phyloP scores from a whole-genome alignment of 2,329 filamentous ascomycete species.

The Claviceps sp. region DNA sequence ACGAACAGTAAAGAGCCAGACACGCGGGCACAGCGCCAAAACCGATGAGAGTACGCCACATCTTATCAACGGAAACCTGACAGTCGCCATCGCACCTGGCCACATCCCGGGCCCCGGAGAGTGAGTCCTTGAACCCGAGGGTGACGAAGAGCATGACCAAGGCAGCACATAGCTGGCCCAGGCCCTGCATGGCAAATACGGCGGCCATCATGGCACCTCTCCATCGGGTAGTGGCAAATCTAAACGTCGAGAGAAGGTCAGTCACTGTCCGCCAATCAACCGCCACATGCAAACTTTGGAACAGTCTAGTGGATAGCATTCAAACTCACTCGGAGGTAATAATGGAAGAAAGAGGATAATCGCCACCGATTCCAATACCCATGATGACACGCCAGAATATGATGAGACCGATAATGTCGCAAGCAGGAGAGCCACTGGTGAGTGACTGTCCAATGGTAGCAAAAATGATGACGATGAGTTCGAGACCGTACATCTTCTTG shows the following conservation, averaged over 20 bases:
- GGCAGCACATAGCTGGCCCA: constrained; percentile 65
- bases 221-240: constrained; percentile 68
- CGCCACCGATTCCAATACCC: constrained; percentile 33
- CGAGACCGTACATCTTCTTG: constrained; percentile 59
- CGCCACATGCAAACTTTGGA: not conserved
- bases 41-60: constrained; percentile 73
- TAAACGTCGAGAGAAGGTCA: constrained; percentile 5
- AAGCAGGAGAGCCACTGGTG: constrained; percentile 45
- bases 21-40: constrained; percentile 70
- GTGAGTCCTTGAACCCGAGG: constrained; percentile 53
- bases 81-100: constrained; percentile 36
- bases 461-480: constrained; percentile 69
- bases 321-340: constrained; percentile 64
- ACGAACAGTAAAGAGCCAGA: constrained; percentile 62
- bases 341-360: constrained; percentile 70
- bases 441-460: constrained; percentile 62
- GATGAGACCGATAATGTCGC: constrained; percentile 51
- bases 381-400: constrained; percentile 76
- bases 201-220: constrained; percentile 77
- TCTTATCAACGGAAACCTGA: constrained; percentile 54
- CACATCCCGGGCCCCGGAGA: constrained; percentile 36
- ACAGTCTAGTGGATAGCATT: not conserved
- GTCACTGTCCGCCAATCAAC: not conserved
- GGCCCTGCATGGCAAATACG: constrained; percentile 78
- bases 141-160: constrained; percentile 66